Percentiles rank a stretch among this genome's conserved stretches.
Evolutionary conservation across 495 filamentous ascomycete genomes (phyloP).

Genomic region (Hypoxylon fuscum): DNA sequence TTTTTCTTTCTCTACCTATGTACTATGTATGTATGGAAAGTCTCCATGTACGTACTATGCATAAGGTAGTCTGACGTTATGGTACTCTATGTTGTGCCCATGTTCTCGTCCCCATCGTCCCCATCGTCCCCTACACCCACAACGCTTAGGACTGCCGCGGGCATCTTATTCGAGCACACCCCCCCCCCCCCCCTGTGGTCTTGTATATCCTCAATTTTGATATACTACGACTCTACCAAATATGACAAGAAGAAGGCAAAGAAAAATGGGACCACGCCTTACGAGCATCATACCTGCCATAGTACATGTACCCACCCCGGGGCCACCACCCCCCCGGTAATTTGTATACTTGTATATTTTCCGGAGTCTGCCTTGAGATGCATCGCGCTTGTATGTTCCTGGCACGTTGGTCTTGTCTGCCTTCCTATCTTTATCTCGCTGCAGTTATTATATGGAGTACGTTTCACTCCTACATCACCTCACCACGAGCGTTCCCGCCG

Average conservation of each 20-base stretch:
- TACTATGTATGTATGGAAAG: constrained; percentile 25
- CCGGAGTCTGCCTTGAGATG: constrained; percentile 37
- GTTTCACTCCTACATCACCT: constrained; percentile 31
- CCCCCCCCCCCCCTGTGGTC: constrained; percentile 1
- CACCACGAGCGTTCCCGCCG: constrained; percentile 14
- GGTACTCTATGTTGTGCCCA: constrained; percentile 6
- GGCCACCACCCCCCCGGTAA: constrained; percentile 18
- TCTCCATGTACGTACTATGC: constrained; percentile 6
- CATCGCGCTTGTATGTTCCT: constrained; percentile 31
- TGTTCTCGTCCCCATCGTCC: neutral
- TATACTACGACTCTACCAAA: constrained; percentile 38
- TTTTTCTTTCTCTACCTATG: neutral
- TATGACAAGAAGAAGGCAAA: constrained; percentile 24
- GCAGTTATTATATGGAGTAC: constrained; percentile 42
- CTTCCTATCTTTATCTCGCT: constrained; percentile 42
- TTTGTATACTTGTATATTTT: constrained; percentile 29
- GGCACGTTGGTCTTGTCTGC: constrained; percentile 26
- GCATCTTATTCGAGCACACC: constrained; percentile 23
- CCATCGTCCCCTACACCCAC: constrained; percentile 14
- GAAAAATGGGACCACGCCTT: constrained; percentile 34
- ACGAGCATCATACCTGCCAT: constrained; percentile 23
- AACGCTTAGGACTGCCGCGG: constrained; percentile 13
- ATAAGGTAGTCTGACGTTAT: constrained; percentile 39
- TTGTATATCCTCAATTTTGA: constrained; percentile 34
- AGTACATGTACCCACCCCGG: neutral